Evolutionary conservation across 2,329 filamentous ascomycete genomes (phyloP), one percentile per base, ranked within the genome.

Genomic region (Drechslerella dactyloides): DNA sequence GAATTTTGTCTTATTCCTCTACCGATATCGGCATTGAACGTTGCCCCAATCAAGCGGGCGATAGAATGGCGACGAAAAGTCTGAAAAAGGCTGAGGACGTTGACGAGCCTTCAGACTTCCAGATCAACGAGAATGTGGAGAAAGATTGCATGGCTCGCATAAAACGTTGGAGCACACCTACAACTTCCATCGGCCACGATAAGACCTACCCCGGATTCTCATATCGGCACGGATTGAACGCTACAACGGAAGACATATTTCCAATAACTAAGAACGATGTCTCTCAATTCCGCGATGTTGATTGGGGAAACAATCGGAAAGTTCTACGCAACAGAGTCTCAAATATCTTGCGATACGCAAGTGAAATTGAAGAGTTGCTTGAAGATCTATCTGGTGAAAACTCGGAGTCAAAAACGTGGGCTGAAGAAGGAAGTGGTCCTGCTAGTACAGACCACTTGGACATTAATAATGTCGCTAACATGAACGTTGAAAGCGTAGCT

Each of bases 231-330:
- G 35, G 59, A 2, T 33, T 17, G 19, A 27, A 55, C 10, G 53
- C 35, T 17, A 56, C 40, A 5, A 19, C 59, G 11, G 59, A 63
- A 40, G 51, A 55, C 17, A 50, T 55, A 35, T 48, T n/a, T 40
- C 23, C 50, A 50, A 5, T 24, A 37, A 13, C 27, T 37, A 1
- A 27, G 27, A 33, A 17, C 23, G 15, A 19, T 27, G 13, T 24
- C 15, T 33, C 33, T 2, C 59, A 55, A 5, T 63, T 63, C 24
- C 17, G 51, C 23, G 51, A 63, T 15, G 21, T 63, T 15, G 51
- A 55, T 17, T 63, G 59, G 59, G 59, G 40, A 2, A 27, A 55
- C 44, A 62, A 62, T n/a, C 50, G 23, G n/a, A 46, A 50, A 15
- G 48, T 48, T 8, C 24, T 63, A 6, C 50, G 50, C 10, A 40